Base-by-base conservation (phyloP, 225 moss, liverwort and hornwort genomes). In the Asterella californica region DNA sequence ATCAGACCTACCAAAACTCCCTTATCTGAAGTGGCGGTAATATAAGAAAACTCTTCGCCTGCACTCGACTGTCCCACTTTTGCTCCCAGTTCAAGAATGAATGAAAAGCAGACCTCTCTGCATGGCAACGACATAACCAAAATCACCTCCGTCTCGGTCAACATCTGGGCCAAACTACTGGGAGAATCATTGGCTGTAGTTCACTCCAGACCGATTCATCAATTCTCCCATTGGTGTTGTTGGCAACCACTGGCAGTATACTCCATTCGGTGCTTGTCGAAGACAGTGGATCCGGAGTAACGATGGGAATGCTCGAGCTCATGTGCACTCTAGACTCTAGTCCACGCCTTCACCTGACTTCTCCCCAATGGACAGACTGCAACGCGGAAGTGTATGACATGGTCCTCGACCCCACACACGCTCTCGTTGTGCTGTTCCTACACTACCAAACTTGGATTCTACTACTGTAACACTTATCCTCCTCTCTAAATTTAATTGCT, bases 1-100 rank as follows among this genome's bases (percentile, higher is more conserved):
- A 81, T 55, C 81, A 4, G 91, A 91, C 77, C 83, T 90, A 18
- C 15, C 85, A 42, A 84, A 73, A 1, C 86, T 90, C n/a, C 86
- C 84, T 14, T 21, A 87, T 69, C 78, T 90, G 65, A 85, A 89
- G n/a, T n/a, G 69, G 87, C 81, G 73, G 84, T 91, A 62, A 48
- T 84, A 70, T 88, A 89, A 86, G 91, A 91, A n/a, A 81, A 79
- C 85, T 0, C 89, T 89, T 38, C 88, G 91, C 33, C 71, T 91
- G 37, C 78, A 86, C 66, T 84, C 89, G 9, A 86, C 88, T 14
- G 72, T 82, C 27, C 89, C 69, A 82, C 83, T 89, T 74, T 80
- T 86, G 25, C 79, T 86, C 38, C 89, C 91, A n/a, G n/a, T n/a
- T n/a, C n/a, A 42, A 86, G 85, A 67, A 78, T 76, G 60, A 89